Conservation (phyloP, 1,139 yeast species). For the Yamadazyma kanchanaburiensis region DNA sequence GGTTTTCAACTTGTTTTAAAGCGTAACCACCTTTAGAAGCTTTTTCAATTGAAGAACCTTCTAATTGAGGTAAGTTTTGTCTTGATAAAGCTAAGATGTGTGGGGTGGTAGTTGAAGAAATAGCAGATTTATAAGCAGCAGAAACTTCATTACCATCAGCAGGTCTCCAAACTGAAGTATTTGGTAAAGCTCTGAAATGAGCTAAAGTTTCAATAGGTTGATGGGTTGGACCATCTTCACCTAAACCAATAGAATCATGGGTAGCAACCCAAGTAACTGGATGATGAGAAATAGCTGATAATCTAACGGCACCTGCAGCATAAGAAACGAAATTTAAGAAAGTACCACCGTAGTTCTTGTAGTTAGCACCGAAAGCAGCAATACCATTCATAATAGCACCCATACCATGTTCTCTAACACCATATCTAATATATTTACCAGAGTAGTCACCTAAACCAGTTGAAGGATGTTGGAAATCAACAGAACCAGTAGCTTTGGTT, state of each 20-base stretch:
- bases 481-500: constrained; percentile 83
- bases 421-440: constrained; percentile 96
- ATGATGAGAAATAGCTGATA: constrained; percentile 90
- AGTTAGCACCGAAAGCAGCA: constrained; percentile 91
- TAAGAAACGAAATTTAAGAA: constrained; percentile 97
- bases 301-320: constrained; percentile 96
- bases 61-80: constrained; percentile 96
- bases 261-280: constrained; percentile 98
- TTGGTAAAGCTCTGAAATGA: constrained; percentile 96
- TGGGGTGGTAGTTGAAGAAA: constrained; percentile 74
- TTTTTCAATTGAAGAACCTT: constrained; percentile 87
- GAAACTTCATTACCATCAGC: constrained; percentile 99
- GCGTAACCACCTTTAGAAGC: constrained; percentile 97
- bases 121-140: constrained; percentile 87
- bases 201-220: constrained; percentile 99
- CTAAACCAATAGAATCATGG: constrained; percentile 98
- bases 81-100: constrained; percentile 90
- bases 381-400: constrained; percentile 99
- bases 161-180: constrained; percentile 97
- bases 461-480: constrained; percentile 90
- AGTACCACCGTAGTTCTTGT: constrained; percentile 95
- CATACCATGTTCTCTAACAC: constrained; percentile 99
- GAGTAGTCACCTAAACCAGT: constrained; percentile 79
- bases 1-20: constrained; percentile 51
- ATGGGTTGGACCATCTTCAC: constrained; percentile 99